A percentile compares a stretch with the other conserved stretches of the same genome.
phyloP scores from a whole-genome alignment of 441 rosid species.

The Flueggea neowawraea region DNA sequence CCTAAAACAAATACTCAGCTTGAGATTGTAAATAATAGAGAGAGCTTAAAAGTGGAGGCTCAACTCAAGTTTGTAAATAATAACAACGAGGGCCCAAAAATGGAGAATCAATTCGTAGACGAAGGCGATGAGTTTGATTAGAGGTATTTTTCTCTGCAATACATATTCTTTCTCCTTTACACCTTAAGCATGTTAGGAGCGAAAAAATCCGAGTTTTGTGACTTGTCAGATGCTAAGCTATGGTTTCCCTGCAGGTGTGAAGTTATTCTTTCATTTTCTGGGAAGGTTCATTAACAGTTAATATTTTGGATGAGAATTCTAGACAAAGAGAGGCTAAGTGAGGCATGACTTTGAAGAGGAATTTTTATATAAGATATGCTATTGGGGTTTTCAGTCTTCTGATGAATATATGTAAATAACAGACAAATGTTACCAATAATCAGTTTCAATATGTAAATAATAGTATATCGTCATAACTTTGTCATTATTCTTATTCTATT shows the following conservation, averaged over 20 bases:
- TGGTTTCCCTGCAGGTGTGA: slow-evolving; percentile 33
- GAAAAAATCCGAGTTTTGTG: too few species aligned
- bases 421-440: slow-evolving; percentile 17
- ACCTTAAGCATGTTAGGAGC: too few species aligned
- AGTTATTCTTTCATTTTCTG: slow-evolving; percentile 38
- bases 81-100: slow-evolving; percentile 31
- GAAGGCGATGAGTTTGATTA: slow-evolving; percentile 51
- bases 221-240: neutral
- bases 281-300: slow-evolving; percentile 28
- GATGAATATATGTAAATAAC: slow-evolving; percentile 31
- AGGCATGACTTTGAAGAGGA: slow-evolving; percentile 19
- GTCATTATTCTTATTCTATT: slow-evolving; percentile 2
- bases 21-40: slow-evolving; percentile 60
- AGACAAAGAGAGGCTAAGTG: slow-evolving; percentile 21
- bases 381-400: slow-evolving; percentile 15
- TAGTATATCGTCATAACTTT: slow-evolving; percentile 2
- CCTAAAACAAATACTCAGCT: slow-evolving; percentile 23
- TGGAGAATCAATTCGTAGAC: slow-evolving; percentile 53
- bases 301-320: slow-evolving; percentile 30
- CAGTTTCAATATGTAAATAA: slow-evolving; percentile 34
- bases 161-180: neutral
- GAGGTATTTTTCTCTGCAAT: slow-evolving; percentile 18
- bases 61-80: slow-evolving; percentile 54
- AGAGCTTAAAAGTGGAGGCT: slow-evolving; percentile 38
- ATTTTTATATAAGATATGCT: slow-evolving; percentile 18